A percentile compares a stretch with the other conserved stretches of the same genome.
These are phyloP conservation scores for Aspergillus ochraceoroseus DNA, from an alignment of 2,329 filamentous ascomycete species.

Conservation along the genomic window DNA sequence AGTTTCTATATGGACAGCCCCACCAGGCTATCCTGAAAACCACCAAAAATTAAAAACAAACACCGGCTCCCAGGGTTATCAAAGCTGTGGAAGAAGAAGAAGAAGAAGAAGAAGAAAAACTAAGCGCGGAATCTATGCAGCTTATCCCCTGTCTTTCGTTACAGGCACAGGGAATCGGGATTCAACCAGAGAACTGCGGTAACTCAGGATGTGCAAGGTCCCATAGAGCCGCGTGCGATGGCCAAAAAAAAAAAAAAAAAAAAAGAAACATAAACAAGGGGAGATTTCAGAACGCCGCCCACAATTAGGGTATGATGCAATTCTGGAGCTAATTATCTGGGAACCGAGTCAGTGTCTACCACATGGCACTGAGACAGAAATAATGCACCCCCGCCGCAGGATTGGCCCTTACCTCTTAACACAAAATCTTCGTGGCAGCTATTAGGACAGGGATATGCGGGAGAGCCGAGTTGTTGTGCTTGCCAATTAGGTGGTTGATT, in stretches of 20 bases:
- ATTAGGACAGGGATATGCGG: neutral
- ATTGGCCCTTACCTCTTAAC: neutral
- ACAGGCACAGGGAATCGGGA: neutral
- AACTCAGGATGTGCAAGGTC: neutral
- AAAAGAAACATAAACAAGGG: too few species aligned
- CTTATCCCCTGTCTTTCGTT: constrained; percentile 3
- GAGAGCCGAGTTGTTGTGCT: neutral
- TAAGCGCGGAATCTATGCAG: constrained; percentile 9
- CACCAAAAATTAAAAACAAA: constrained; percentile 8
- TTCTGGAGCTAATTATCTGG: neutral
- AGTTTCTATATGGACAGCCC: constrained; percentile 16
- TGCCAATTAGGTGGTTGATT: neutral
- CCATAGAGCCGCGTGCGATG: constrained; percentile 1
- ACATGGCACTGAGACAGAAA: too few species aligned
- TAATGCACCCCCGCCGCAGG: too few species aligned
- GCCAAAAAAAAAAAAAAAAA: neutral
- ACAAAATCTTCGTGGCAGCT: neutral
- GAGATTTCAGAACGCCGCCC: constrained; percentile 11
- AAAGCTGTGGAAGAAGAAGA: constrained; percentile 4
- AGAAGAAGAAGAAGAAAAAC: constrained; percentile 5
- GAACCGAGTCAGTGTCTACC: neutral
- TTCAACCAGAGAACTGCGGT: constrained; percentile 3
- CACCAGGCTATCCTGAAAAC: constrained; percentile 14
- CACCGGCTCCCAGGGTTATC: constrained; percentile 5
- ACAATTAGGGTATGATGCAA: constrained; percentile 6